These are phyloP conservation scores for Alternaria sp. DNA, from an alignment of 2,329 filamentous ascomycete species.

Conservation along the genomic window DNA sequence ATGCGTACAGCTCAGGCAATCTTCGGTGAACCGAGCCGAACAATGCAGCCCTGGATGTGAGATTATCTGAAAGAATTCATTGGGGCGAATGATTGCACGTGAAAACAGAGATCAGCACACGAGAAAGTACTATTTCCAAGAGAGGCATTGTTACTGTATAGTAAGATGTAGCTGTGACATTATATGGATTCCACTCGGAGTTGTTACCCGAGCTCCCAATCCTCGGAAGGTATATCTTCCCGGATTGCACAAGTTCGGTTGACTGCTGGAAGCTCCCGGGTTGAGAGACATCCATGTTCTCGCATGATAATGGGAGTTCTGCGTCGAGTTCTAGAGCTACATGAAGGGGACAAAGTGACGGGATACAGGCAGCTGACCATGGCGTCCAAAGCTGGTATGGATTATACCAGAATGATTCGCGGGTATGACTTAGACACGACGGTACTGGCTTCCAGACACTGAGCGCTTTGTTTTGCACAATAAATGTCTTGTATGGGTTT, in stretches of 20 bases:
- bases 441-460: not conserved
- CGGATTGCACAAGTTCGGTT: not conserved
- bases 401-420: not conserved
- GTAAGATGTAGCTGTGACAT: not conserved
- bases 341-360: not conserved
- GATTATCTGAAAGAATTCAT: not conserved
- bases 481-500: not conserved
- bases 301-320: not conserved
- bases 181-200: not conserved
- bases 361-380: not conserved
- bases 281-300: not conserved
- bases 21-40: not conserved
- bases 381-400: not conserved
- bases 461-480: not conserved
- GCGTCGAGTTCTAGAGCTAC: not conserved
- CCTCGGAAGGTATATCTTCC: not conserved
- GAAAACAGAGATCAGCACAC: not conserved
- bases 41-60: not conserved
- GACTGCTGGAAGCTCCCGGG: not conserved
- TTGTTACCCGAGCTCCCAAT: not conserved
- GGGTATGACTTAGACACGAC: not conserved
- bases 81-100: not conserved
- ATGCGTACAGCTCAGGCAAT: not conserved
- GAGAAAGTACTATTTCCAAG: not conserved
- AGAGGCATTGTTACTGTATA: not conserved